These are phyloP conservation scores for Naumovozyma baii DNA, from an alignment of 805 yeast species.

Conservation along the genomic window DNA sequence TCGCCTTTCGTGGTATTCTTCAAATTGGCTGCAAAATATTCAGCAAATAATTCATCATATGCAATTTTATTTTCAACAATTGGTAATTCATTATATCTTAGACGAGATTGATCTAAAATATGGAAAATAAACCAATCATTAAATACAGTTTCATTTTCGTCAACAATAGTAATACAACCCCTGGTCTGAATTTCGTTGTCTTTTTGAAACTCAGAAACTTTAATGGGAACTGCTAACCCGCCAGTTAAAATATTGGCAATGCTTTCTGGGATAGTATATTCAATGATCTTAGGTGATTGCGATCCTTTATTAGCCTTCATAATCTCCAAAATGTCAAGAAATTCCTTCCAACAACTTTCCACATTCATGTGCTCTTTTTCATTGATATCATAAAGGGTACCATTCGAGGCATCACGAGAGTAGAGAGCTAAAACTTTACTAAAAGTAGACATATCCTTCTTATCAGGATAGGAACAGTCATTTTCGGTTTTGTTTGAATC, in stretches of 20 bases:
- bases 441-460: slow-evolving; percentile 28
- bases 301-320: slow-evolving; percentile 4
- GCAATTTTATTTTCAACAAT: slow-evolving; percentile 5
- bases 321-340: slow-evolving; percentile 7
- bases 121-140: slow-evolving; percentile 33
- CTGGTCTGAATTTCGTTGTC: slow-evolving; percentile 29
- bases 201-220: slow-evolving; percentile 28
- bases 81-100: slow-evolving; percentile 18
- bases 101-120: slow-evolving; percentile 30
- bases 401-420: slow-evolving; percentile 21
- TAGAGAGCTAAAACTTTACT: slow-evolving; percentile 34
- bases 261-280: slow-evolving; percentile 12
- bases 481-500: background rate
- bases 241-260: slow-evolving; percentile 15
- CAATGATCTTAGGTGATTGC: slow-evolving; percentile 9
- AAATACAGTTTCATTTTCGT: slow-evolving; percentile 23
- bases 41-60: slow-evolving; percentile 30
- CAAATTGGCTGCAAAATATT: slow-evolving; percentile 37
- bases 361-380: slow-evolving; percentile 29
- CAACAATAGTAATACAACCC: slow-evolving; percentile 31
- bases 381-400: slow-evolving; percentile 19
- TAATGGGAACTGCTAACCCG: slow-evolving; percentile 15
- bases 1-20: slow-evolving; percentile 41
- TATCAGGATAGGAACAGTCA: background rate
- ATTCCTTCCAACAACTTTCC: slow-evolving; percentile 23